Conservation (phyloP, 1,284 basidiomycete genomes). For the Heterobasidion annosum region DNA sequence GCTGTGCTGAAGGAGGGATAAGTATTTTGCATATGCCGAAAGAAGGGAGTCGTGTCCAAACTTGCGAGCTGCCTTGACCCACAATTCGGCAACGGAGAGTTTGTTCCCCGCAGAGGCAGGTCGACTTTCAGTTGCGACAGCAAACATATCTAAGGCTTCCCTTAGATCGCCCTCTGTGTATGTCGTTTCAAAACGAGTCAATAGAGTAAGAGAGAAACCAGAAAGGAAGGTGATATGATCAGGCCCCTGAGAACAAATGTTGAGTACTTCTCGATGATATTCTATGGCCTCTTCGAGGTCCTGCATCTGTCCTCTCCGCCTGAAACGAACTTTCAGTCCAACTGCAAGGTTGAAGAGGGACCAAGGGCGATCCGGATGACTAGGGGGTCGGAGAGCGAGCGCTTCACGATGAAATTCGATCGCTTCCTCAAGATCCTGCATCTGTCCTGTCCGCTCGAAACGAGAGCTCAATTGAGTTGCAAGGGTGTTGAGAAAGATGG, state of each 20-base stretch:
- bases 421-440: too few relatives aligned
- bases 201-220: too few relatives aligned
- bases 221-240: neutral
- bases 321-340: constrained; percentile 18
- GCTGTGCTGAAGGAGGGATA: neutral
- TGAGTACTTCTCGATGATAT: neutral
- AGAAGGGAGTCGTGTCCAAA: neutral
- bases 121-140: neutral
- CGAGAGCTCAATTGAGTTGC: too few relatives aligned
- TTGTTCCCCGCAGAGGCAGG: neutral
- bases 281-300: constrained; percentile 19
- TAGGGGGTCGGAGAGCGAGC: neutral
- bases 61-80: neutral
- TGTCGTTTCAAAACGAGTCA: too few relatives aligned
- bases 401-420: neutral
- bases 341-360: constrained; percentile 19
- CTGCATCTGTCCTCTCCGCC: constrained; percentile 10
- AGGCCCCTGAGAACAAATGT: neutral
- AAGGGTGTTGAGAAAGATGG: too few relatives aligned
- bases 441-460: too few relatives aligned
- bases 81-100: neutral
- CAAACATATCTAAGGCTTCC: neutral
- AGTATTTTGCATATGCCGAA: neutral
- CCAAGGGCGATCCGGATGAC: constrained; percentile 4
- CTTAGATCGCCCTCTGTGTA: too few relatives aligned